Evolutionary conservation across 1,139 yeast species (phyloP), one percentile per base, ranked within the genome.

Genomic region (Yamadazyma siamensis): DNA sequence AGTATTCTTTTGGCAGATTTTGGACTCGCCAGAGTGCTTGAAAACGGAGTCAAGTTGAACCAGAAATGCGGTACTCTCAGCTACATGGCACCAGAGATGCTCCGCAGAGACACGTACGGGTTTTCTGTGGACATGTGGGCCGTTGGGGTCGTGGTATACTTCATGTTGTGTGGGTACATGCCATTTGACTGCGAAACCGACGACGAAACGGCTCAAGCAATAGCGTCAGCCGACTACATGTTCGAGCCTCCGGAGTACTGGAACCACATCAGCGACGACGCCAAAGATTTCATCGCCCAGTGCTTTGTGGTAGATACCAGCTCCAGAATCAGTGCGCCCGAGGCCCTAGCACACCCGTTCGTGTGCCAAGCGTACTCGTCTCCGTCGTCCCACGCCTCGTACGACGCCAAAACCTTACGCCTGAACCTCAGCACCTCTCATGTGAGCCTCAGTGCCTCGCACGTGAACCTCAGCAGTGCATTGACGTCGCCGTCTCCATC

Each of bases 171-270:
- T 42, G 91, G 91, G 1, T 82, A 81, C 48, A 77, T 83, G 56
- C 94, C 94, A 1, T 83, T 83, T 54, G 91, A 83, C 46, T 75
- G 89, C 40, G 91, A 82, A 35, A 72, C 78, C 5, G 81, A 80
- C 28, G 73, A 72, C 0, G 89, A 82, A 47, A 85, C 87, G 13
- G 67, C 71, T 47, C 70, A 75, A 31, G 85, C 87, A 14, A 81
- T 83, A 18, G 38, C 50, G 14, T 59, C 55, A 5, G 77, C 72
- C 6, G 84, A 81, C 39, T 80, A 69, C 44, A 61, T 65, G 33
- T 78, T 77, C 44, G 85, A 73, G 33, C 83, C 83, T 3, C 64
- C 62, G 11, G 77, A 72, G 44, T 75, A 76, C 48, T 78, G 84
- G 80, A 59, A 56, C 24, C 69, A 67, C 34, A 65, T 76, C n/a